A percentile compares a stretch with the other conserved stretches of the same genome.
These are phyloP conservation scores for Aeschynomene evenia DNA, from an alignment of 306 rosid species.

Conservation along the genomic window DNA sequence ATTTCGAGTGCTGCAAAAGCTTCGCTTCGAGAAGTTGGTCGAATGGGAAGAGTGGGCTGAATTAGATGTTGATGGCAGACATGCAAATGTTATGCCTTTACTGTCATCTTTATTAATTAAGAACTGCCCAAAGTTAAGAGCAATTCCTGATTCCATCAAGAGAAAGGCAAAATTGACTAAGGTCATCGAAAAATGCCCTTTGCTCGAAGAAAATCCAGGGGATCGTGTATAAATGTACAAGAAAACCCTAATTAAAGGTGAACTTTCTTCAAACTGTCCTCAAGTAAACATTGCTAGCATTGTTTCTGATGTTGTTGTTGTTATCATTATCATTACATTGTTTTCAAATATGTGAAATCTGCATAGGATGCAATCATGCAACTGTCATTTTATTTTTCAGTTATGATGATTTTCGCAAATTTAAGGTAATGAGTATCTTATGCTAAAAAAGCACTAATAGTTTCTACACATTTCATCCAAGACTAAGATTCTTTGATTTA, in stretches of 20 bases:
- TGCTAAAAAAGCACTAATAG: no score
- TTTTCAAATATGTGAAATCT: no score
- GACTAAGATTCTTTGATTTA: no score
- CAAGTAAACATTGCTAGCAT: background rate
- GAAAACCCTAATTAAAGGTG: background rate
- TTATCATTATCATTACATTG: no score
- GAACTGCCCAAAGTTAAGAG: background rate
- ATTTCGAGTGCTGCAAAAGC: background rate
- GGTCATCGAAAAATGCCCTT: background rate
- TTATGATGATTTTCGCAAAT: background rate
- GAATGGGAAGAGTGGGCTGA: background rate
- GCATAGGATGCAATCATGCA: background rate
- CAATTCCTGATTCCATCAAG: background rate
- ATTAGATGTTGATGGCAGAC: background rate
- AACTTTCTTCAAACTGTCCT: background rate
- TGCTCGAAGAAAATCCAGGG: background rate
- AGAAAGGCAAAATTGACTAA: background rate
- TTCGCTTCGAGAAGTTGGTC: background rate
- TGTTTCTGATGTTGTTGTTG: no score
- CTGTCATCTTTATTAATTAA: background rate
- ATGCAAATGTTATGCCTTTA: background rate
- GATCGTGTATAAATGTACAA: no score
- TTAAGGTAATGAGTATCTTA: no score
- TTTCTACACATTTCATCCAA: no score
- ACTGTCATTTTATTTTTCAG: background rate